phyloP scores from a whole-genome alignment of 257 asterid species.

The Capsicum rhomboideum region DNA sequence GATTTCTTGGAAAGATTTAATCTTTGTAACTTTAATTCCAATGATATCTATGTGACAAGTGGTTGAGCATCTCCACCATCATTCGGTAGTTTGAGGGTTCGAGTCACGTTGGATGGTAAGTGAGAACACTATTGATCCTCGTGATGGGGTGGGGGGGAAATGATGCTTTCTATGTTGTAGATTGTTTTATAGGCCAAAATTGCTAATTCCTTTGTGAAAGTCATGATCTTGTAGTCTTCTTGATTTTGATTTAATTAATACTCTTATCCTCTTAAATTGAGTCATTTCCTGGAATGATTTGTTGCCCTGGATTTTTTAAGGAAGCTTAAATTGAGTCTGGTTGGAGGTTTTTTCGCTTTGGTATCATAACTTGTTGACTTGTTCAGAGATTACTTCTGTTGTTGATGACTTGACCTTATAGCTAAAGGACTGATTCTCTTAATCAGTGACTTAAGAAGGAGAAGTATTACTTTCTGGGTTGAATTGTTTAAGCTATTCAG shows the following conservation, averaged over 20 bases:
- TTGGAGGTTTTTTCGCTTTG: too few species aligned
- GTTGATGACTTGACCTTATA: neutral
- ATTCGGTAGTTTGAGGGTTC: neutral
- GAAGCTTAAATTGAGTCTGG: too few species aligned
- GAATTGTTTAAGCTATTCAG: neutral
- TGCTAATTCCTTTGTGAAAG: neutral
- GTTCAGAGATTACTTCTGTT: neutral
- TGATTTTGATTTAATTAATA: neutral
- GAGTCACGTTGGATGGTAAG: neutral
- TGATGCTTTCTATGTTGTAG: neutral
- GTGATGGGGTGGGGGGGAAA: neutral
- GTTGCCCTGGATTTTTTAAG: too few species aligned
- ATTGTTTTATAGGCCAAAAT: neutral
- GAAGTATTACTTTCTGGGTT: neutral
- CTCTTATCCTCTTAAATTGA: neutral
- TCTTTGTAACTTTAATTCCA: neutral
- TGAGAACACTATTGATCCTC: neutral
- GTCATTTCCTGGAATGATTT: neutral
- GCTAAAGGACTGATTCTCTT: neutral
- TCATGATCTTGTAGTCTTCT: neutral
- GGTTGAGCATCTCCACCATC: neutral
- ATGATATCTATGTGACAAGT: neutral
- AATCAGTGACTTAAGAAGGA: neutral
- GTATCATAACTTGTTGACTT: neutral
- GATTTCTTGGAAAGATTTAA: neutral